Evolutionary conservation across 78 protist species (phyloP).

Genomic region (Monosiga brevicollis): DNA sequence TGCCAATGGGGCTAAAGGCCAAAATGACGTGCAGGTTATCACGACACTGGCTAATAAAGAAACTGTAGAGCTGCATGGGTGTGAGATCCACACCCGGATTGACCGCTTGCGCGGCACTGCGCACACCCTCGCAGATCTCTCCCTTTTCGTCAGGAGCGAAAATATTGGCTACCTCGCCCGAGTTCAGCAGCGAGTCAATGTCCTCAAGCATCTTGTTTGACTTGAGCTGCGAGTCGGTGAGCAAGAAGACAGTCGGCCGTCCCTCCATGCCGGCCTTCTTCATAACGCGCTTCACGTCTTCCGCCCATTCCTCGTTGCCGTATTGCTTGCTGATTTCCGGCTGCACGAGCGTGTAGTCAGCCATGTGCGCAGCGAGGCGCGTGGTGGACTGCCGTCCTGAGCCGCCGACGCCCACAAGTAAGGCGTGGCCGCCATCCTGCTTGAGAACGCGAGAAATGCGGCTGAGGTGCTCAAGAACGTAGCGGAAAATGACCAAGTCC

Average conservation of each 20-base stretch:
- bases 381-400: slow-evolving; percentile 76
- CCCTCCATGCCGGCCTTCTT: slow-evolving; percentile 40
- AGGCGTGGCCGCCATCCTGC: slow-evolving; percentile 71
- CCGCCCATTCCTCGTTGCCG: slow-evolving; percentile 32
- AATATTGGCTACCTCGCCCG: slow-evolving; percentile 81
- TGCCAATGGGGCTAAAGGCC: slow-evolving; percentile 55
- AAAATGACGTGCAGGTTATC: slow-evolving; percentile 51
- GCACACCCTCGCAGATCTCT: slow-evolving; percentile 38
- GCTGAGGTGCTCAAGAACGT: slow-evolving; percentile 69
- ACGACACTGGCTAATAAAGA: slow-evolving; percentile 30
- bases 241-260: slow-evolving; percentile 48
- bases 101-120: slow-evolving; percentile 10
- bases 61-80: background rate
- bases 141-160: slow-evolving; percentile 37
- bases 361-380: slow-evolving; percentile 71
- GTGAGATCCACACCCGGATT: slow-evolving; percentile 6
- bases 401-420: slow-evolving; percentile 93
- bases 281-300: slow-evolving; percentile 45
- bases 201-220: slow-evolving; percentile 42
- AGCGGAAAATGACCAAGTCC: slow-evolving; percentile 72
- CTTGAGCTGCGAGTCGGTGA: slow-evolving; percentile 76
- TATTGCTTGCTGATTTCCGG: slow-evolving; percentile 37
- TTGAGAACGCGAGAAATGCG: slow-evolving; percentile 70
- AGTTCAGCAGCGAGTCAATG: slow-evolving; percentile 59
- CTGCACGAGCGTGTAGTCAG: slow-evolving; percentile 39